Evolutionary conservation across 2,329 filamentous ascomycete genomes (phyloP).

Genomic region (Corniculantispora saksenae): DNA sequence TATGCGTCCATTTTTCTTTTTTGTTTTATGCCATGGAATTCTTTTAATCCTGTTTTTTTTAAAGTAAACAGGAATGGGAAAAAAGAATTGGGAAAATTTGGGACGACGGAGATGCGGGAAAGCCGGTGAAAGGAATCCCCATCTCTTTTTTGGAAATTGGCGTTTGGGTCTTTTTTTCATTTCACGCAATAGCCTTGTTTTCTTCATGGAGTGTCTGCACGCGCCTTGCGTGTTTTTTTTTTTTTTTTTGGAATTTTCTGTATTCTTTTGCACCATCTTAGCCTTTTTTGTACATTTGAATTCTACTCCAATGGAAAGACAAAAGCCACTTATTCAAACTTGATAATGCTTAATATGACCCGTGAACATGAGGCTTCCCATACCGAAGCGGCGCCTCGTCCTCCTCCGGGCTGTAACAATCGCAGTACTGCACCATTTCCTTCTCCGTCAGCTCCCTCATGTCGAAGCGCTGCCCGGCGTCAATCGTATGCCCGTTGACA

Average conservation of each 20-base stretch:
- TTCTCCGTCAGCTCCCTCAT: constrained; percentile 7
- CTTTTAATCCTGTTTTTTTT: too few species aligned
- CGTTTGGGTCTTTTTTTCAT: not conserved
- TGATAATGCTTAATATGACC: not conserved
- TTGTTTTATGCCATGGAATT: too few species aligned
- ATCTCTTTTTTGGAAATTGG: not conserved
- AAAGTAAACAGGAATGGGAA: not conserved
- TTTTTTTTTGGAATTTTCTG: not conserved
- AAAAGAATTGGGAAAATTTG: not conserved
- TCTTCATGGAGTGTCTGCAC: too few species aligned
- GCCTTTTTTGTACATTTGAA: not conserved
- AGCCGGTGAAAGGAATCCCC: not conserved
- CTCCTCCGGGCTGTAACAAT: constrained; percentile 10
- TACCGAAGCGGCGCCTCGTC: not conserved
- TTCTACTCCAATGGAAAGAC: too few species aligned
- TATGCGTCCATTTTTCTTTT: constrained; percentile 5
- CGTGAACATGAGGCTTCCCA: not conserved
- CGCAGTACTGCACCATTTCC: not conserved
- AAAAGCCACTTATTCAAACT: too few species aligned
- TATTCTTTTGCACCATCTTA: not conserved
- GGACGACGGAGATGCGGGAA: not conserved
- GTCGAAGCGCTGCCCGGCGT: not conserved
- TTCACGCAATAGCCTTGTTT: too few species aligned
- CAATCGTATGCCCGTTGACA: constrained; percentile 4
- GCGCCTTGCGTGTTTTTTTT: too few species aligned